Evolutionary conservation across 495 filamentous ascomycete species (phyloP), one percentile per base, ranked within the genome.

Genomic region (Diplogelasinospora grovesii): DNA sequence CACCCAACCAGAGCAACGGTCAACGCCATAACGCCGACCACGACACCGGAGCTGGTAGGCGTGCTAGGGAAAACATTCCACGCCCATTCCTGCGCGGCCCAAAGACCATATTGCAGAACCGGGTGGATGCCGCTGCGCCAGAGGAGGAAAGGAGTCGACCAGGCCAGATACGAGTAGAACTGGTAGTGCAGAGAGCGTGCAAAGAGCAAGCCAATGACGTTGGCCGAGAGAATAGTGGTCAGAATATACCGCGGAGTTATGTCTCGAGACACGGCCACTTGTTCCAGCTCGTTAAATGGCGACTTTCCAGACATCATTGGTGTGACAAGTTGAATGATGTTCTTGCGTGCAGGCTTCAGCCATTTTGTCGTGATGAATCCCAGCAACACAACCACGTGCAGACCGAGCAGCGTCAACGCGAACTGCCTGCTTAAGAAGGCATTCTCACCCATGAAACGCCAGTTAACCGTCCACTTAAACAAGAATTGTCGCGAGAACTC

Each of bases 391-490:
- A 63, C 54, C n/a, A 74, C 62, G 64, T 98, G 88, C 36, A 82
- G 56, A 4, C 65, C 70, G 14, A 96, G 64, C 28, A 98, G 66
- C 6, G 60, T 60, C 14, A 80, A 33, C 24, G 89, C 78, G 54
- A 96, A 95, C 9, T 68, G 57, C 39, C 64, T 75, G 36, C 86
- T 93, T 16, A 93, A 69, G 49, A 98, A 98, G 1, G 60, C 60
- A 15, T 87, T 79, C 55, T 96, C 87, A 9, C 81, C 79, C 4
- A 96, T 60, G 50, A 98, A 96, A 30, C 90, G 77, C 90, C 90
- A 98, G 60, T 98, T 98, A 42, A 98, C 92, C 0, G 92, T 97
- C 92, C 92, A 97, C 58, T 94, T 89, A 70, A 87, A 96, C 47
- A 95, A 70, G 59, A 98, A 98, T 49, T 81, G 75, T 31, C 92